These are phyloP conservation scores for Lippia alba DNA, from an alignment of 305 asterid genomes.

Conservation along the genomic window DNA sequence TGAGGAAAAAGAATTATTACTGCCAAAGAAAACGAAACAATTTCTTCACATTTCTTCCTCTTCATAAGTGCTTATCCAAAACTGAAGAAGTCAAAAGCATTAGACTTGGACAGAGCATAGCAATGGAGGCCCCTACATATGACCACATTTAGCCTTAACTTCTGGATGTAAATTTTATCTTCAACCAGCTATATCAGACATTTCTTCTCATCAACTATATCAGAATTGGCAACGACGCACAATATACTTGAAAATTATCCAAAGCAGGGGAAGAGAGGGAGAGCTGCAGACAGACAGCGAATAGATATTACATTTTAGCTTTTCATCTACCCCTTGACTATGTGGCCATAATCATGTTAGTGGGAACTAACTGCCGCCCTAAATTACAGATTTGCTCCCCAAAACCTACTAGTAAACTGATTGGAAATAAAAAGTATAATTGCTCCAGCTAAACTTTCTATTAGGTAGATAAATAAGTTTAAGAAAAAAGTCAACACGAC, in stretches of 20 bases:
- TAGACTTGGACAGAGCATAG: no score
- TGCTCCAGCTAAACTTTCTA: not conserved
- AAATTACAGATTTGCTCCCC: not conserved
- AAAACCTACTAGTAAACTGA: no score
- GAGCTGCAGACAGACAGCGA: not conserved
- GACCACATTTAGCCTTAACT: not conserved
- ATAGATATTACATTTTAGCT: not conserved
- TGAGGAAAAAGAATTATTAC: not conserved
- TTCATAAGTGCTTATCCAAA: no score
- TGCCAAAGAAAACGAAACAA: no score
- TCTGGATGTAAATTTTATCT: not conserved
- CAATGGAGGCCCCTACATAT: no score
- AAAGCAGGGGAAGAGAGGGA: not conserved
- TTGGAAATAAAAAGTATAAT: conserved; percentile 1
- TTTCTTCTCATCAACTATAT: conserved; percentile 2
- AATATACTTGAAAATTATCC: not conserved
- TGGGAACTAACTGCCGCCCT: not conserved
- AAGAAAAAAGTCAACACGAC: not conserved
- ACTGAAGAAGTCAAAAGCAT: no score
- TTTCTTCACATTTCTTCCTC: no score
- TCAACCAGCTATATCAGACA: not conserved
- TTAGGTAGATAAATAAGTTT: conserved; percentile 4
- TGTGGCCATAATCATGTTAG: not conserved
- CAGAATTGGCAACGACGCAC: not conserved
- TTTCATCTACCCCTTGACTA: not conserved